Conservation (phyloP, 2,329 filamentous ascomycete species). For the Dothistroma septosporum region DNA sequence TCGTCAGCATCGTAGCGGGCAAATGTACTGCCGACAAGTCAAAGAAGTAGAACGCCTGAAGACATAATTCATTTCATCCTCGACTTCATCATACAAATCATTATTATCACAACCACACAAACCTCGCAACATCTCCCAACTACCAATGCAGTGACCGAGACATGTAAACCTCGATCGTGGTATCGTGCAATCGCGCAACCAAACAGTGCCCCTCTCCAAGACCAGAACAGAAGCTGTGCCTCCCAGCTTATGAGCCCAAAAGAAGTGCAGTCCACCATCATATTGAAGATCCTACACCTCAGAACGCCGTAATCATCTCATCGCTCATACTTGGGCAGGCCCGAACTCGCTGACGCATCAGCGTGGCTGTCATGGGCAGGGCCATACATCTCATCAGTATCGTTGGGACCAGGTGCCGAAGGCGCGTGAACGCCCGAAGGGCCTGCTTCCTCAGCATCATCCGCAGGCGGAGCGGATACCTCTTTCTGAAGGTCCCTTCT, state of each 20-base stretch:
- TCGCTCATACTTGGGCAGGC: constrained; percentile 21
- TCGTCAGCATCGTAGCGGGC: too few species aligned
- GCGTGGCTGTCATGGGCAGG: constrained; percentile 12
- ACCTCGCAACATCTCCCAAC: neutral
- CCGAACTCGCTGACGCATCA: constrained; percentile 7
- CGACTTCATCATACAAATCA: neutral
- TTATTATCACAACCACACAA: neutral
- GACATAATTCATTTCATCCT: too few species aligned
- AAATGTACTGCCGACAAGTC: too few species aligned
- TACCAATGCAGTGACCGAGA: neutral
- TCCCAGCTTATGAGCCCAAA: neutral
- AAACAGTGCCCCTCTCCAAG: neutral
- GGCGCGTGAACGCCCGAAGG: constrained; percentile 7
- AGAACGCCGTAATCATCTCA: constrained; percentile 10
- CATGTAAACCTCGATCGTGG: neutral
- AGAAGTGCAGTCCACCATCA: constrained; percentile 5
- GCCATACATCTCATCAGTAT: constrained; percentile 17
- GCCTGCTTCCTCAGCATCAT: constrained; percentile 6
- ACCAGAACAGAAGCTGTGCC: neutral
- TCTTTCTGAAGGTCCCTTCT: constrained; percentile 40
- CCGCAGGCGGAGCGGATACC: constrained; percentile 37
- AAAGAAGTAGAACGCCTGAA: too few species aligned
- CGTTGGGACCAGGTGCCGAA: constrained; percentile 14
- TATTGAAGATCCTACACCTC: constrained; percentile 3
- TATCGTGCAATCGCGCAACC: neutral